A percentile compares a stretch with the other conserved stretches of the same genome.
Evolutionary conservation across 2,329 filamentous ascomycete genomes (phyloP).

Genomic region (Fusarium redolens): DNA sequence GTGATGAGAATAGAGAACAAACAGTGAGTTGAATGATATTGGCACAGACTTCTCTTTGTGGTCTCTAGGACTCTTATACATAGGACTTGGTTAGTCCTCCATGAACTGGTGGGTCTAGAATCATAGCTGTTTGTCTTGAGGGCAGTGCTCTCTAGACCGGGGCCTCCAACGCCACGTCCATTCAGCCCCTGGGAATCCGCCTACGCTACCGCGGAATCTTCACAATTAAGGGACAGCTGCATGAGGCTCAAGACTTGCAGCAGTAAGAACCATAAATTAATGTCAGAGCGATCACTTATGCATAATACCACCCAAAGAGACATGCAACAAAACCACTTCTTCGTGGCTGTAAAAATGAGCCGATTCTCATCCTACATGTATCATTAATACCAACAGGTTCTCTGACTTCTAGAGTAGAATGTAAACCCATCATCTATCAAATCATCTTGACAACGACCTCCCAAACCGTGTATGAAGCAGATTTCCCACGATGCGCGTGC

Average conservation of each 20-base stretch:
- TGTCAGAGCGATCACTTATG: not conserved
- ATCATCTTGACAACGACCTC: constrained; percentile 32
- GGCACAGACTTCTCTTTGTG: not conserved
- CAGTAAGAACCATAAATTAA: not conserved
- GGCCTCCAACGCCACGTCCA: constrained; percentile 34
- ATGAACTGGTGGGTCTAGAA: constrained; percentile 21
- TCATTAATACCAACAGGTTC: constrained; percentile 38
- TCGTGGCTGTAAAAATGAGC: constrained; percentile 29
- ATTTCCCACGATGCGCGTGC: constrained; percentile 28
- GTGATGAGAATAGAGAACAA: not conserved
- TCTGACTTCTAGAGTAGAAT: constrained; percentile 19
- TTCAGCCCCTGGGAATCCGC: constrained; percentile 24
- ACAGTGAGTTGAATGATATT: not conserved
- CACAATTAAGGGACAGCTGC: not conserved
- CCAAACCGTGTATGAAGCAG: constrained; percentile 17
- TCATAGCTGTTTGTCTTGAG: not conserved
- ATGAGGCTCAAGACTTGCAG: constrained; percentile 7
- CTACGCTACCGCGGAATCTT: constrained; percentile 15
- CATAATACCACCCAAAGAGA: not conserved
- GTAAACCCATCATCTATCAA: constrained; percentile 37
- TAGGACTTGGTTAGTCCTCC: constrained; percentile 16
- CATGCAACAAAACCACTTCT: constrained; percentile 7
- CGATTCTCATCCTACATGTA: constrained; percentile 29
- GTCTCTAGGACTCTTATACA: constrained; percentile 26
- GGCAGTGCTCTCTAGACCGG: constrained; percentile 36